Evolutionary conservation across 2,329 filamentous ascomycete genomes (phyloP).

Genomic region (Ophidiomyces ophidiicola): DNA sequence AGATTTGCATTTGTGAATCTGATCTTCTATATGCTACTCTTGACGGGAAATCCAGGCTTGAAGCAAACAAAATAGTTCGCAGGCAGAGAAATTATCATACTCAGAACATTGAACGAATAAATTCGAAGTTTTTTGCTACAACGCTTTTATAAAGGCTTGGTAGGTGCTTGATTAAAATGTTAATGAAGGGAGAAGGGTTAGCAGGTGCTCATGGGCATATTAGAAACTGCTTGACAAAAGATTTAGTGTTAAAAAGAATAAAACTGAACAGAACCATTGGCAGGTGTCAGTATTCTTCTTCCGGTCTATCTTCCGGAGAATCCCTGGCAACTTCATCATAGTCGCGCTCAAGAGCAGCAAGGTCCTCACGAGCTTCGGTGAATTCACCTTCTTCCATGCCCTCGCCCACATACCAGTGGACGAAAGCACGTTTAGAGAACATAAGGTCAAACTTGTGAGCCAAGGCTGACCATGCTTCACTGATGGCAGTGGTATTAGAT

Average conservation of each 20-base stretch:
- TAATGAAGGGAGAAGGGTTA: too few relatives aligned
- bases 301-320: constrained; percentile 10
- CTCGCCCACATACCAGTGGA: constrained; percentile 71
- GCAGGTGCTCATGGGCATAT: not conserved
- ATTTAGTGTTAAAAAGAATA: not conserved
- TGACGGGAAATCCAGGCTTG: too few relatives aligned
- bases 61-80: too few relatives aligned
- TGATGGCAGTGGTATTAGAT: constrained; percentile 55
- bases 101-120: too few relatives aligned
- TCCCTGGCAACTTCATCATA: constrained; percentile 58
- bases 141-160: too few relatives aligned
- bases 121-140: too few relatives aligned
- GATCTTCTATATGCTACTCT: too few relatives aligned
- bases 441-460: constrained; percentile 59
- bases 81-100: too few relatives aligned
- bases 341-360: constrained; percentile 74
- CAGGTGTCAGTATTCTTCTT: constrained; percentile 13
- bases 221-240: constrained; percentile 1
- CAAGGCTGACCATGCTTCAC: constrained; percentile 52
- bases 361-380: constrained; percentile 73
- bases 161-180: constrained; percentile 1
- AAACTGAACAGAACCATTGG: not conserved
- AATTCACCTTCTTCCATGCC: constrained; percentile 91
- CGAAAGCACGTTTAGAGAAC: constrained; percentile 57
- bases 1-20: too few relatives aligned